Evolutionary conservation across 768 basidiomycete genomes (phyloP).

Genomic region (Tephrocybe rancida): DNA sequence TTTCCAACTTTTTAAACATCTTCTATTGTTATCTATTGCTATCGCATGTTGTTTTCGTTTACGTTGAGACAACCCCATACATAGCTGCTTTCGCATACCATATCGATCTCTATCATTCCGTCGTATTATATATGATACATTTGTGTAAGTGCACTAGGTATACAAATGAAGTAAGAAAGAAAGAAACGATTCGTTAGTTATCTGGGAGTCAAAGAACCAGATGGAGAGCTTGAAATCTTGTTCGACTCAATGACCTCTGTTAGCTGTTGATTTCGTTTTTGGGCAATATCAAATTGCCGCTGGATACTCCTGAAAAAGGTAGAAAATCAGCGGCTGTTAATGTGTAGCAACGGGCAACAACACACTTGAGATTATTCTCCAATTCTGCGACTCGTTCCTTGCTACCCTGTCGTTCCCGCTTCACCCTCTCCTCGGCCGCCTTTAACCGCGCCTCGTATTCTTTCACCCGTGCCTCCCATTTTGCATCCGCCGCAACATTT

Average conservation of each 20-base stretch:
- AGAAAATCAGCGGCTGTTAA: constrained; percentile 4
- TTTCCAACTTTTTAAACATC: too few relatives aligned
- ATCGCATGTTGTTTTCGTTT: too few relatives aligned
- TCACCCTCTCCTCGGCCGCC: constrained; percentile 88
- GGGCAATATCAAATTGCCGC: constrained; percentile 77
- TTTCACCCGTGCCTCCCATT: constrained; percentile 95
- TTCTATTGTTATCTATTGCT: too few relatives aligned
- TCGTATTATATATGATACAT: constrained; percentile 10
- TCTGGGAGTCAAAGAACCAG: constrained; percentile 14
- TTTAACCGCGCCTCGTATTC: constrained; percentile 85
- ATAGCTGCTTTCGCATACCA: too few relatives aligned
- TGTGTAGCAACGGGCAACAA: constrained; percentile 7
- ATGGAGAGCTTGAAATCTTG: constrained; percentile 19
- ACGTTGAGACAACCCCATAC: too few relatives aligned
- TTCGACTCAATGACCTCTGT: constrained; percentile 52
- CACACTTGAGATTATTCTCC: constrained; percentile 70
- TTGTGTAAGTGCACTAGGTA: constrained; percentile 5
- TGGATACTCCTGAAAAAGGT: constrained; percentile 60
- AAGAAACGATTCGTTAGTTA: neutral
- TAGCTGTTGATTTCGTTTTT: constrained; percentile 67
- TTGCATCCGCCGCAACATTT: constrained; percentile 71
- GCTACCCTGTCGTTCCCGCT: constrained; percentile 90
- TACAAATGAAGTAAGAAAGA: neutral
- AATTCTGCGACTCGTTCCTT: constrained; percentile 84
- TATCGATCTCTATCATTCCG: neutral